phyloP scores from a whole-genome alignment of 768 basidiomycete species.

The Nidularia sp. region DNA sequence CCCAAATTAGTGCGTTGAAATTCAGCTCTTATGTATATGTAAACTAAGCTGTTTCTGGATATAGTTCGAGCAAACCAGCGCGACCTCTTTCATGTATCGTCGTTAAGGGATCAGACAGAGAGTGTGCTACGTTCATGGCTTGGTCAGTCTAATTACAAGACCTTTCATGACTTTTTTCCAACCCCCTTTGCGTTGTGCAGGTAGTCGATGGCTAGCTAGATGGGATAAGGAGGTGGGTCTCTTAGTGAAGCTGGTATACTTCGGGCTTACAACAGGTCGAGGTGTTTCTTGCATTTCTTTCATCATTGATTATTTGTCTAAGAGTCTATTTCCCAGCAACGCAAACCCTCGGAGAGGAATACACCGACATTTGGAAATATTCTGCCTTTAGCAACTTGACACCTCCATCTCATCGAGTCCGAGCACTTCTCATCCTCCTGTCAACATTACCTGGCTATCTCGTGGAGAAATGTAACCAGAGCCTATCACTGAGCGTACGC shows the following conservation, averaged over 20 bases:
- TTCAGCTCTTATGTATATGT: neutral
- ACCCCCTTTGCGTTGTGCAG: constrained; percentile 39
- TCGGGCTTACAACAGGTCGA: constrained; percentile 69
- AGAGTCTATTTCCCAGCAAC: constrained; percentile 39
- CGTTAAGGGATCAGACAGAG: constrained; percentile 72
- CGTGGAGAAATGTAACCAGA: constrained; percentile 42
- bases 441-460: constrained; percentile 64
- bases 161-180: neutral
- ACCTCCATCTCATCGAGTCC: constrained; percentile 41
- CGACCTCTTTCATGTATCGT: constrained; percentile 73
- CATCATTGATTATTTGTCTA: neutral
- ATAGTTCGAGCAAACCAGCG: constrained; percentile 83
- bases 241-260: constrained; percentile 63
- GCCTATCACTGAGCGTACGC: constrained; percentile 28
- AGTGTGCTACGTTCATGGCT: constrained; percentile 73
- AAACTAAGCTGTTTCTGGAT: constrained; percentile 7
- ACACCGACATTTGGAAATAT: constrained; percentile 80
- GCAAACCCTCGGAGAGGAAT: constrained; percentile 89
- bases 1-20: constrained; percentile 70
- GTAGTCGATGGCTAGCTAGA: constrained; percentile 72
- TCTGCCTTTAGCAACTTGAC: constrained; percentile 31
- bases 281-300: constrained; percentile 37
- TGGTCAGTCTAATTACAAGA: constrained; percentile 40
- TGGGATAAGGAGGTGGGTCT: constrained; percentile 84
- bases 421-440: constrained; percentile 58